These are phyloP conservation scores for Xylariaceae sp. DNA, from an alignment of 2,329 filamentous ascomycete genomes.

Conservation along the genomic window DNA sequence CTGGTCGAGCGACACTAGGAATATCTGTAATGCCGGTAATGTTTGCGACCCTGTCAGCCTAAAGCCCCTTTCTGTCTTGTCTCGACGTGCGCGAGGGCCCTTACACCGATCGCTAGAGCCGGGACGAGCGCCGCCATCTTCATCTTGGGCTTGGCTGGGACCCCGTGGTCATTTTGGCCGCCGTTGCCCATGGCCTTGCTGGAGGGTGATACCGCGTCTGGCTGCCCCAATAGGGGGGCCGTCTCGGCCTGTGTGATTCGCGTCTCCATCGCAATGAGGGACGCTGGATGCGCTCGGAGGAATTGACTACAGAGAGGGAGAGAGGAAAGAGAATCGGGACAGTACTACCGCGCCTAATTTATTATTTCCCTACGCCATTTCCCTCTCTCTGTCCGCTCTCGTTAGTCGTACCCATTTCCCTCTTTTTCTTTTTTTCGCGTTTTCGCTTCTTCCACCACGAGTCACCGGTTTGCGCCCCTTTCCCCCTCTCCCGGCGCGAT, in stretches of 20 bases:
- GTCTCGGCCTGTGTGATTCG: conserved; percentile 22
- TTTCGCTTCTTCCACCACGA: not conserved
- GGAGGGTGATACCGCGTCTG: conserved; percentile 13
- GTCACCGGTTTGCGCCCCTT: not conserved
- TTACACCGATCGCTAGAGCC: conserved; percentile 29
- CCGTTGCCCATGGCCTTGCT: conserved; percentile 19
- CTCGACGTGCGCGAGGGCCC: not conserved
- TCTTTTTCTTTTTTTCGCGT: no score
- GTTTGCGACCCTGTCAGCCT: not conserved
- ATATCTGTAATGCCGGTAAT: conserved; percentile 55
- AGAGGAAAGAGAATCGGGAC: not conserved
- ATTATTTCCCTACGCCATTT: not conserved
- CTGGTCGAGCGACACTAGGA: conserved; percentile 69
- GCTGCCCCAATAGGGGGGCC: conserved; percentile 24
- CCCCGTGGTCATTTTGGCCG: conserved; percentile 14
- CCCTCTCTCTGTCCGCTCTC: no score
- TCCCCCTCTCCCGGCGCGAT: not conserved
- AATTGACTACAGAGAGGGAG: not conserved
- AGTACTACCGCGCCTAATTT: not conserved
- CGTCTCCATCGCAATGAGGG: conserved; percentile 13
- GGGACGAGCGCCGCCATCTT: conserved; percentile 29
- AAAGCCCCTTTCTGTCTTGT: not conserved
- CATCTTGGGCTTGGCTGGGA: conserved; percentile 23
- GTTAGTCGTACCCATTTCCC: no score
- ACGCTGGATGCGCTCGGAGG: not conserved